Percentiles rank a stretch among this genome's conserved stretches.
These are phyloP conservation scores for Saccharomyces jurei DNA, from an alignment of 805 yeast species.

Conservation along the genomic window DNA sequence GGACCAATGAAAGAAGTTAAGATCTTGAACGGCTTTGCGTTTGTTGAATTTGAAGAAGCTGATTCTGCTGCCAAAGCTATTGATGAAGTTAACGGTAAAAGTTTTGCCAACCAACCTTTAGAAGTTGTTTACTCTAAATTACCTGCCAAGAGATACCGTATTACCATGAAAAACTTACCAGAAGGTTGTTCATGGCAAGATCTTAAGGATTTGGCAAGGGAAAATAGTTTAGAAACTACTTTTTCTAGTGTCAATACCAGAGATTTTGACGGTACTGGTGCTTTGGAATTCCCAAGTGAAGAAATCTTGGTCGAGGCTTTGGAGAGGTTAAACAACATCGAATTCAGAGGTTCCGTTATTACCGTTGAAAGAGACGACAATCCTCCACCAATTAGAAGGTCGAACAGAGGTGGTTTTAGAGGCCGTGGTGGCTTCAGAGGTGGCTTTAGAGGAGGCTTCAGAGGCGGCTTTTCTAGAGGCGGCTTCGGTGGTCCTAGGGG, in stretches of 20 bases:
- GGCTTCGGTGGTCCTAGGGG: constrained; percentile 34
- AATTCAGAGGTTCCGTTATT: constrained; percentile 61
- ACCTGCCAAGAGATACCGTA: constrained; percentile 66
- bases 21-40: constrained; percentile 77
- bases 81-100: constrained; percentile 63
- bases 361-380: constrained; percentile 69
- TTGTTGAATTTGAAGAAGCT: constrained; percentile 71
- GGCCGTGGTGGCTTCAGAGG: constrained; percentile 45
- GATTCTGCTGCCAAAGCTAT: constrained; percentile 72
- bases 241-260: constrained; percentile 43
- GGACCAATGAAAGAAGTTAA: constrained; percentile 65
- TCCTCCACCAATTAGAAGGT: constrained; percentile 43
- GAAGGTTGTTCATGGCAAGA: constrained; percentile 82
- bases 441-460: constrained; percentile 37
- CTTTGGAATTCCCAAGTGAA: constrained; percentile 44
- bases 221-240: constrained; percentile 57
- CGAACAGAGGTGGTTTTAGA: constrained; percentile 40
- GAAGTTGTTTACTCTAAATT: constrained; percentile 37
- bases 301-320: constrained; percentile 73
- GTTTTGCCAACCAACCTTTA: constrained; percentile 47
- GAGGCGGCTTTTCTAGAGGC: constrained; percentile 35
- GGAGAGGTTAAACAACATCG: constrained; percentile 60
- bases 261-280: constrained; percentile 41
- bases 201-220: constrained; percentile 82
- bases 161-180: constrained; percentile 61